Evolutionary conservation across 192 early-diverging fungal species (phyloP), one percentile per base, ranked within the genome.

Genomic region (Thamnidium elegans): DNA sequence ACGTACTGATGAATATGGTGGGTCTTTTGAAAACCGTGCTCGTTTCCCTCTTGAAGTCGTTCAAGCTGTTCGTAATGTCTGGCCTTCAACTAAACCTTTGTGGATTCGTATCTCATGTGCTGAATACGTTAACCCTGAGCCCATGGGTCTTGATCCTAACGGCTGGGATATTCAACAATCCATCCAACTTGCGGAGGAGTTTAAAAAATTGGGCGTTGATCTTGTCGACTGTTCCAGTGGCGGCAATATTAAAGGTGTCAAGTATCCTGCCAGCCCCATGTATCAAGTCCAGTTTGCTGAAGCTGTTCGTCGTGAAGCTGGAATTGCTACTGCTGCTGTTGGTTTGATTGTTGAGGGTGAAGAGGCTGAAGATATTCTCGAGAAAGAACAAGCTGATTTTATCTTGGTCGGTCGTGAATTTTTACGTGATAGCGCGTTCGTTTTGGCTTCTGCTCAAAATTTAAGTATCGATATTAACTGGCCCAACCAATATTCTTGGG

Each of bases 1-100:
- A 30, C 88, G 96, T 62, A 94, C 92, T 1, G 96, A 98, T 72
- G 62, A 89, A 51, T 98, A 94, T 70, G 96, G 96, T 45, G 95
- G 96, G 0, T 86, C 86, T 1, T 87, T 95, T 44, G 90, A 95
- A 65, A 97, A 97, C 81, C 87, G 95, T 63, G 77, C 79, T 11
- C 86, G 91, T 0, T 88, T 95, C 62, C 63, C 87, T 32, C 50
- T 92, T 1, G 92, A 95, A 74, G 80, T 88, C 1, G 76, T 88
- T 17, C 61, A 67, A 17, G 67, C 65, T 0, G 80, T 91, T 4
- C 87, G 92, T 30, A 50, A 67, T 11, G 81, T 82, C 43, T 94
- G 92, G 92, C 91, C 94, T 0, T 63, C 65, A 7, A 74, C 90
- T 15, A 90, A 91, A 67, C 92, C 94, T 1, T 73, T 98, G 60